These are phyloP conservation scores for Hypsizygus ulmarius DNA, from an alignment of 1,284 basidiomycete species.

Conservation along the genomic window DNA sequence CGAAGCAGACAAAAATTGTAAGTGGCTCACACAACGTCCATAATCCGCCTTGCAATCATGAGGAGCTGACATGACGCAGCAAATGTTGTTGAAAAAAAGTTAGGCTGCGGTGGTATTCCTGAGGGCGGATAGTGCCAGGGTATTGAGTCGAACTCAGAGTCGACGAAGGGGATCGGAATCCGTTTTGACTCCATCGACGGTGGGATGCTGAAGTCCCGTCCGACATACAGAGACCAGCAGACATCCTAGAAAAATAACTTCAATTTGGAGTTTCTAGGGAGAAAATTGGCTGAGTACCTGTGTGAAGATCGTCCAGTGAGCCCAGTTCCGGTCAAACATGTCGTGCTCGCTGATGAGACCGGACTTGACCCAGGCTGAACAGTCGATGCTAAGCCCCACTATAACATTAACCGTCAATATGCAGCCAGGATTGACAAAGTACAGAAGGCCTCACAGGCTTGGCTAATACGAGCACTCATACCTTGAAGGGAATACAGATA, in stretches of 20 bases:
- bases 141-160: conserved; percentile 42
- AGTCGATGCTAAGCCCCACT: conserved; percentile 61
- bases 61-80: conserved; percentile 52
- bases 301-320: conserved; percentile 52
- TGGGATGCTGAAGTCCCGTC: conserved; percentile 51
- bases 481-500: conserved; percentile 28
- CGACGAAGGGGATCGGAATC: conserved; percentile 45
- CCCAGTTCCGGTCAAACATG: conserved; percentile 55
- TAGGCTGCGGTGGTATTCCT: conserved; percentile 42
- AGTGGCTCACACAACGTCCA: conserved; percentile 55
- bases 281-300: conserved; percentile 31
- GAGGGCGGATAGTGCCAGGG: conserved; percentile 42
- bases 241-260: conserved; percentile 43
- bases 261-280: no score
- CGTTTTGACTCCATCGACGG: conserved; percentile 32
- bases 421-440: not conserved
- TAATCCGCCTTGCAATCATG: conserved; percentile 52
- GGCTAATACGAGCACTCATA: conserved; percentile 51
- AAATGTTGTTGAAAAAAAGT: conserved; percentile 50
- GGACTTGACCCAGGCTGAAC: conserved; percentile 51
- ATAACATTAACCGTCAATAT: conserved; percentile 18
- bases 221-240: conserved; percentile 59
- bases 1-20: not conserved
- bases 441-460: conserved; percentile 30
- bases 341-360: conserved; percentile 49